These are phyloP conservation scores for Penicillium sclerotigenum DNA, from an alignment of 2,329 filamentous ascomycete genomes.

Conservation along the genomic window DNA sequence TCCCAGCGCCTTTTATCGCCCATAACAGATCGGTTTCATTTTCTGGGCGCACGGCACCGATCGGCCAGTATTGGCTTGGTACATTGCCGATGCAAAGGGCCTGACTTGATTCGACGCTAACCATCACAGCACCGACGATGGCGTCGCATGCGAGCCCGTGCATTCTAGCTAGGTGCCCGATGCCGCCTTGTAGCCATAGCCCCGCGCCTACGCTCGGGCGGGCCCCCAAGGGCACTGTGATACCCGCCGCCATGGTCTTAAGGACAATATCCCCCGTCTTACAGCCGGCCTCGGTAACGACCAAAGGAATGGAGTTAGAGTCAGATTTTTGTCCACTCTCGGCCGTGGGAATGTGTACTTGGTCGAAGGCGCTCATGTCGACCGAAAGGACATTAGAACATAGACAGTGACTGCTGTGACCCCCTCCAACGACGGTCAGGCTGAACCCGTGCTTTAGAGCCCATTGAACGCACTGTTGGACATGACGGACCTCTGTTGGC, in stretches of 20 bases:
- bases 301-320: slow-evolving; percentile 30
- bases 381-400: slow-evolving; percentile 53
- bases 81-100: slow-evolving; percentile 52
- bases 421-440: slow-evolving; percentile 55
- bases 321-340: neutral
- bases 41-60: slow-evolving; percentile 42
- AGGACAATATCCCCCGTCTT: slow-evolving; percentile 54
- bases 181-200: slow-evolving; percentile 63
- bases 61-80: slow-evolving; percentile 46
- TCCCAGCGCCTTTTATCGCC: slow-evolving; percentile 58
- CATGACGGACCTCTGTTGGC: slow-evolving; percentile 48
- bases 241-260: slow-evolving; percentile 45
- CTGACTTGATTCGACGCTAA: slow-evolving; percentile 6
- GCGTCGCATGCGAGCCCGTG: slow-evolving; percentile 59
- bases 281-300: slow-evolving; percentile 57
- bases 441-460: slow-evolving; percentile 47
- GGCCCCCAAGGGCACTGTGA: slow-evolving; percentile 59
- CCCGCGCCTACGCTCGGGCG: slow-evolving; percentile 64
- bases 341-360: slow-evolving; percentile 37
- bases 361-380: slow-evolving; percentile 58
- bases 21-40: slow-evolving; percentile 55
- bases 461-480: slow-evolving; percentile 58
- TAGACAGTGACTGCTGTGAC: slow-evolving; percentile 60
- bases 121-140: slow-evolving; percentile 51
- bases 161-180: slow-evolving; percentile 56